Base-by-base conservation (phyloP, 2,329 filamentous ascomycete genomes). In the Clonostachys sp. region DNA sequence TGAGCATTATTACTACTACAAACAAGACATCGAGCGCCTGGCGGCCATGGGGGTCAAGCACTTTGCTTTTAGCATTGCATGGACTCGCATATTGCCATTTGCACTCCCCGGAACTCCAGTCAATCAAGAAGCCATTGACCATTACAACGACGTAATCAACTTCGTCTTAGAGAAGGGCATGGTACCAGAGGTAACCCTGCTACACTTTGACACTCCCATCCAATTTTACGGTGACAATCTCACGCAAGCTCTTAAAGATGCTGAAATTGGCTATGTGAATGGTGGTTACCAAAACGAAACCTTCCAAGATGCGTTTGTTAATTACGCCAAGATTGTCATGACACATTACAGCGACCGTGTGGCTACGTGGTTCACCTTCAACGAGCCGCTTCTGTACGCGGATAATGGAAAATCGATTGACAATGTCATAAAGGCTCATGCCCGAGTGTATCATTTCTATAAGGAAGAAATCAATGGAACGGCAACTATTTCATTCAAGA, bases 1-100 rank as follows among this genome's bases (percentile, higher is more conserved):
- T 40, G 73, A 76, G 59, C 70, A 78, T 47, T 80, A 79, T 55
- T 80, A 77, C 50, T 59, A 76, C 8, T 80, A 79, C 54, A 79
- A 78, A 57, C 77, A 79, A 58, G 74, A 80, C 40, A 77, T 80
- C 41, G 74, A 73, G 48, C 67, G 75, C 0, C 63, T 80, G 9
- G 75, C 75, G 1, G 65, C 72, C 4, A 67, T 80, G 58, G 77
- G 77, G 0, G 67, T 77, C 9, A 67, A 68, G 41, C 71, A 76
- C 44, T 78, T 76, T 56, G 72, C 73, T 4, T 79, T 78, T 51
- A 74, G 70, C 5, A 75, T 80, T 46, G 61, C 73, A 0, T 80
- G 76, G 75, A 65, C 72, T 2, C 62, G 76, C 6, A 75, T 80
- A 39, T 54, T 80, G 10, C 77, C 77, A 0, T 80, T 80, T 51